Evolutionary conservation across 805 yeast genomes (phyloP), one percentile per base, ranked within the genome.

Genomic region (Dipodascus geniculatus): DNA sequence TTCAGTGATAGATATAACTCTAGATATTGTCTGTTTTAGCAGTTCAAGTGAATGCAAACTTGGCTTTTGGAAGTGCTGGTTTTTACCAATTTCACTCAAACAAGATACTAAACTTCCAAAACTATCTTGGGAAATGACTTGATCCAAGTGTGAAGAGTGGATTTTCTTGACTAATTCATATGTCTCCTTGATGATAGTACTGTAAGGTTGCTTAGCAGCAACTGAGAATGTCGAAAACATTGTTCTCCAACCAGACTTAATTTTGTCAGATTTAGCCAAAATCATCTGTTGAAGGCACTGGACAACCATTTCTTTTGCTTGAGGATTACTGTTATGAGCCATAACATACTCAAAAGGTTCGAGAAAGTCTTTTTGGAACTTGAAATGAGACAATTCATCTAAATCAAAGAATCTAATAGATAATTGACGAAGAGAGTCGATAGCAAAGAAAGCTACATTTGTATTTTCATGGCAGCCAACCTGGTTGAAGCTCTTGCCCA

Each of bases 181-280:
- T 0, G 90, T 81, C 55, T 80, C 81, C 47, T 70, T 64, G 0
- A 87, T 90, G 56, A 85, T 71, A 3, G 74, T 49, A 49, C 51
- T 56, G 53, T 74, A 73, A 24, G 71, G 69, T 20, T 78, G 82
- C 50, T 71, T 72, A 2, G 96, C 91, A 3, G 95, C 88, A 51
- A 76, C 81, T 3, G 83, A 79, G 58, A 91, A 78, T 1, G 87
- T 85, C 23, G 81, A 85, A 62, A 93, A 81, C 53, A 95, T 82
- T 0, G 98, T 82, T 56, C 79, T 80, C 99, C 99, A 93, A 49
- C 99, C 99, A 19, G 97, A 89, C 64, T 81, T 83, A 58, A 93
- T 85, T 55, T 79, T 77, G 16, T 70, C 72, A 2, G 90, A 80
- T 62, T 88, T 85, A 23, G 88, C 82, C 57, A 80, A 72, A 42